A percentile compares a stretch with the other conserved stretches of the same genome.
phyloP scores from a whole-genome alignment of 2,329 filamentous ascomycete genomes.

The Aspergillus hiratsukae region DNA sequence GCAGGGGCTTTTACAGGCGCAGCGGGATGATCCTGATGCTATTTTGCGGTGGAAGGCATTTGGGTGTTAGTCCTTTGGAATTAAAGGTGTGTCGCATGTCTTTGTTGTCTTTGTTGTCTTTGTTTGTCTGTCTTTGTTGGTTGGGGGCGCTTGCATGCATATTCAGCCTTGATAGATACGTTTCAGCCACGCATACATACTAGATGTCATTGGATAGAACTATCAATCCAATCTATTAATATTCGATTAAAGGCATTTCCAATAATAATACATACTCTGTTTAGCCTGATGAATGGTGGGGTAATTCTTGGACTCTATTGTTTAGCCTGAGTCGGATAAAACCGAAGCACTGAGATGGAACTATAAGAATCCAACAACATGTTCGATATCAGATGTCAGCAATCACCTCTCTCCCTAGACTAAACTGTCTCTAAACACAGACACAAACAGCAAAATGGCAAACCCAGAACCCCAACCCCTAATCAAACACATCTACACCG shows the following conservation, averaged over 20 bases:
- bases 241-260: neutral
- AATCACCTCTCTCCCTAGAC: neutral
- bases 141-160: neutral
- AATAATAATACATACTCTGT: neutral
- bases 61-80: neutral
- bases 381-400: neutral
- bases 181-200: neutral
- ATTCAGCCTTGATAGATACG: neutral
- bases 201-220: neutral
- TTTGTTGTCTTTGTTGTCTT: neutral
- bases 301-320: neutral
- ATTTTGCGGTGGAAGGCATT: conserved; percentile 16
- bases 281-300: neutral
- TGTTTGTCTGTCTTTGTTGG: neutral
- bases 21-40: conserved; percentile 18
- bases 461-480: conserved; percentile 55
- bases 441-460: conserved; percentile 8
- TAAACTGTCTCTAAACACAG: neutral
- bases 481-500: conserved; percentile 71
- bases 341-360: neutral
- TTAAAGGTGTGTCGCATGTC: neutral
- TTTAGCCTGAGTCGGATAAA: neutral
- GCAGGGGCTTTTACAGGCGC: conserved; percentile 21
- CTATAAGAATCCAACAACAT: neutral
- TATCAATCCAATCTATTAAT: neutral